A percentile compares a stretch with the other conserved stretches of the same genome.
These are phyloP conservation scores for Sporisorium scitamineum DNA, from an alignment of 1,284 basidiomycete species.

Conservation along the genomic window DNA sequence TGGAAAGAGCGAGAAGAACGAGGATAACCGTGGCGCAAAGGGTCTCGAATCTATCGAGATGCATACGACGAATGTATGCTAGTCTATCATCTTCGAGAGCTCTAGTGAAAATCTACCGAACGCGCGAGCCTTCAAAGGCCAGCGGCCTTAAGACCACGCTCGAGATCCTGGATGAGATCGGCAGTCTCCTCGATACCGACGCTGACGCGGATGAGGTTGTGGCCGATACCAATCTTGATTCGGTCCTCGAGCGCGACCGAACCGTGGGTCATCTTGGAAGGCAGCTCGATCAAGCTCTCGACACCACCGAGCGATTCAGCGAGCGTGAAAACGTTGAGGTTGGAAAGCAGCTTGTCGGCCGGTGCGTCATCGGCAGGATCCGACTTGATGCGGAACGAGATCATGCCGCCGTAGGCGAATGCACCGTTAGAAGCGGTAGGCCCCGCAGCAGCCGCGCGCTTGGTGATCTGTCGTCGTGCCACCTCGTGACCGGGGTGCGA, in stretches of 20 bases:
- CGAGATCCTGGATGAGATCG: conserved; percentile 82
- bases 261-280: conserved; percentile 71
- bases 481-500: conserved; percentile 59
- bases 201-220: conserved; percentile 83
- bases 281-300: conserved; percentile 84
- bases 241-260: conserved; percentile 78
- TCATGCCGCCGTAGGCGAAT: conserved; percentile 71
- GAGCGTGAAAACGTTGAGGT: conserved; percentile 80
- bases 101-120: too few species aligned
- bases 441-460: conserved; percentile 52
- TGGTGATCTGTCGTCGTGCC: conserved; percentile 52
- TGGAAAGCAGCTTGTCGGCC: conserved; percentile 79
- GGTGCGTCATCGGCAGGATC: conserved; percentile 66
- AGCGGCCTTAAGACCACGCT: conserved; percentile 74
- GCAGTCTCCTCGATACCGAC: conserved; percentile 89
- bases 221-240: conserved; percentile 74
- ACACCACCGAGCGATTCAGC: conserved; percentile 93
- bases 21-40: background rate
- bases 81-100: background rate
- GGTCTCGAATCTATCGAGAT: background rate
- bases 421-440: conserved; percentile 26
- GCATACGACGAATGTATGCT: background rate
- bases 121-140: conserved; percentile 30
- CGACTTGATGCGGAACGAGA: conserved; percentile 70
- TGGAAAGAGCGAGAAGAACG: background rate